These are phyloP conservation scores for Sclerotinia glacialis DNA, from an alignment of 2,329 filamentous ascomycete genomes.

Conservation along the genomic window DNA sequence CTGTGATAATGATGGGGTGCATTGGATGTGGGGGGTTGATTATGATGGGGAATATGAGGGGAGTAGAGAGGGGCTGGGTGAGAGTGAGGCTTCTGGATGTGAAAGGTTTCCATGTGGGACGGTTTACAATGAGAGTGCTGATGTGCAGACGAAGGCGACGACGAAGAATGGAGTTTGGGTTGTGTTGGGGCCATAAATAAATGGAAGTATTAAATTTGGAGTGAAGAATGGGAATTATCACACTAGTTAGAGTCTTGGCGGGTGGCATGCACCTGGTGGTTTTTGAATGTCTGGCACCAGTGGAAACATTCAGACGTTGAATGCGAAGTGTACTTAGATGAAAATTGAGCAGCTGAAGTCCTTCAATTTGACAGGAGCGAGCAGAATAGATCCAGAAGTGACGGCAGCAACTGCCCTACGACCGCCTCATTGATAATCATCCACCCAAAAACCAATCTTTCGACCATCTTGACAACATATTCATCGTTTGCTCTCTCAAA, in stretches of 20 bases:
- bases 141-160: slow-evolving; percentile 7
- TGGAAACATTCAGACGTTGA: background rate
- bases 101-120: background rate
- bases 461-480: background rate
- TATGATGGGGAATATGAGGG: background rate
- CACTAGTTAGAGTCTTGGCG: background rate
- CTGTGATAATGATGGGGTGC: slow-evolving; percentile 11
- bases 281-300: background rate
- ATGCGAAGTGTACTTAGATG: background rate
- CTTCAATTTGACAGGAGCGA: background rate
- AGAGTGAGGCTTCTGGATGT: background rate
- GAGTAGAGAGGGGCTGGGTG: background rate
- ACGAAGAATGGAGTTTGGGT: background rate
- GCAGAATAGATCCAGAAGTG: background rate
- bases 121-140: slow-evolving; percentile 1
- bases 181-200: background rate
- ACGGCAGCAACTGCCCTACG: background rate
- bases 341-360: background rate
- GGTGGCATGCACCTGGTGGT: background rate
- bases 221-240: background rate
- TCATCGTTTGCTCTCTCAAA: background rate
- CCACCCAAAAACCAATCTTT: background rate
- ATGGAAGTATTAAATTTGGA: background rate
- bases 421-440: background rate
- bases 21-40: slow-evolving; percentile 14